Evolutionary conservation across 352 stramenopile species (phyloP).

Genomic region (Peronosclerospora sorghi): DNA sequence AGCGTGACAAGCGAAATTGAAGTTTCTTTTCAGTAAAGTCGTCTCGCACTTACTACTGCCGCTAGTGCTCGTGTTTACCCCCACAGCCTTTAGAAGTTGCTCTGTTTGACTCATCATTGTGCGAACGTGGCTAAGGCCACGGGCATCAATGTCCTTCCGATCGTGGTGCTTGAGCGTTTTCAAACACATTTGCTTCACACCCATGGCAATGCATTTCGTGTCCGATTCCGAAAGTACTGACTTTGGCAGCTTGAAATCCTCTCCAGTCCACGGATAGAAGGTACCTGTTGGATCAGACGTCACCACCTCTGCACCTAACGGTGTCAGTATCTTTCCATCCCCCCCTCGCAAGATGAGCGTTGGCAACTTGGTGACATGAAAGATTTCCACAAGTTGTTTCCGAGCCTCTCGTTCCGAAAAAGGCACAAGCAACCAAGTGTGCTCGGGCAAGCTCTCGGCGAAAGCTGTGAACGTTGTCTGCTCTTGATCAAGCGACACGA

Average conservation of each 20-base stretch:
- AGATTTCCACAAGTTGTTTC: conserved; percentile 59
- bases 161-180: conserved; percentile 59
- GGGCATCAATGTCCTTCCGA: conserved; percentile 23
- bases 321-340: conserved; percentile 52
- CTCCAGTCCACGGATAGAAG: conserved; percentile 52
- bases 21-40: conserved; percentile 23
- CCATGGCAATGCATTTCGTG: conserved; percentile 48
- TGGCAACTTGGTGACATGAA: conserved; percentile 44
- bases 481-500: conserved; percentile 67
- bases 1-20: conserved; percentile 39
- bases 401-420: conserved; percentile 60
- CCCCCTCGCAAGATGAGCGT: conserved; percentile 48
- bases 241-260: conserved; percentile 45
- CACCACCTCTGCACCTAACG: conserved; percentile 59
- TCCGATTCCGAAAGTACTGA: conserved; percentile 44
- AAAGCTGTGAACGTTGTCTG: conserved; percentile 42
- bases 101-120: conserved; percentile 40
- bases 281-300: conserved; percentile 40
- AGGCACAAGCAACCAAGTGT: conserved; percentile 63
- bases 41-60: conserved; percentile 8
- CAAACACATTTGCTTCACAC: conserved; percentile 58
- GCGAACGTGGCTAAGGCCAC: conserved; percentile 39
- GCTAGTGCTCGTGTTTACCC: conserved; percentile 7
- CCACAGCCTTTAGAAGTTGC: conserved; percentile 29
- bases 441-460: conserved; percentile 34